Evolutionary conservation across 2,329 filamentous ascomycete species (phyloP), one percentile per base, ranked within the genome.

Genomic region (Neoscytalidium dimidiatum): DNA sequence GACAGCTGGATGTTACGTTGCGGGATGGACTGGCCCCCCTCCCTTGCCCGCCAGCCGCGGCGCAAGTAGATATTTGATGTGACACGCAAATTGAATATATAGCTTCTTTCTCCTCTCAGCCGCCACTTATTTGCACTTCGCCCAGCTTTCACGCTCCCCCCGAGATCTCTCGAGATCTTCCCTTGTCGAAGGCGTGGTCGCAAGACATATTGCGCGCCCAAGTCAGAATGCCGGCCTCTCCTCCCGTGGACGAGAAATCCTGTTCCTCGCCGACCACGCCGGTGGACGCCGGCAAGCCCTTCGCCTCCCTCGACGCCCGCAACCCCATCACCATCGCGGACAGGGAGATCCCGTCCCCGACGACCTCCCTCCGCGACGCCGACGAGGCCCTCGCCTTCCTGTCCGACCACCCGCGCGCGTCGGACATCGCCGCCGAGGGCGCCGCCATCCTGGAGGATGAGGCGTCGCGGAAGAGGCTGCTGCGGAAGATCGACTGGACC

Each of bases 331-430:
- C 38, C 26, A 44, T 60, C 28, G 38, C 38, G 3, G 26, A 60
- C 56, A 60, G 46, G 28, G 56, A 46, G 28, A n/a, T 60, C 5
- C n/a, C 28, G 6, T 21, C 38, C 3, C 26, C 38, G 23, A 29
- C 26, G 14, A 46, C 35, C 5, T 46, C 56, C 1, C 41, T 60
- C 6, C 38, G 19, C 33, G 75, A 77, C 35, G 76, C 72, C 7
- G 77, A 79, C 66, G 77, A 77, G 49, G 77, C 77, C 1, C 68
- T 79, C 11, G 69, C 71, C 14, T 79, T 78, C 64, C 70, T 79
- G 4, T 70, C 73, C 38, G 71, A 71, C 31, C 70, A 74, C 41
- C 73, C 72, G 2, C 63, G 66, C 1, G 67, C 70, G 11, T 66
- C 68, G 13, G 71, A 74, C 19, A 67, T 78, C 19, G 70, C 74